Evolutionary conservation across 177 flowering plant genomes (phyloP), one percentile per base, ranked within the genome.

Genomic region (Telopea speciosissima): DNA sequence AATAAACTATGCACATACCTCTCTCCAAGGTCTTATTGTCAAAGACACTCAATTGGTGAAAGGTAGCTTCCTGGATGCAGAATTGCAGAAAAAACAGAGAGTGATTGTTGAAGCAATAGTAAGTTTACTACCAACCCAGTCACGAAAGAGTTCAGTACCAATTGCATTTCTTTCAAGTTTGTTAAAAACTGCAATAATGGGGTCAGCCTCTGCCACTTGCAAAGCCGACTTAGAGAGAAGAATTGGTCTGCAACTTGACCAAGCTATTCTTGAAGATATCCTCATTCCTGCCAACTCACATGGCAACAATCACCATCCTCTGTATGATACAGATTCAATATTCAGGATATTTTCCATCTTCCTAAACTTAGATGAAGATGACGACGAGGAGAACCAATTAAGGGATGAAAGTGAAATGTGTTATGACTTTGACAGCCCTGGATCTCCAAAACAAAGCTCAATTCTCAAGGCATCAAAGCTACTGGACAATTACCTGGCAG

Each of bases 181-280:
- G 76, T 72, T 96, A 72, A 93, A 91, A 72, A 79, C 88, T 17
- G 88, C 97, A 13, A 87, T 88, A 24, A 80, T 85, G 16, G 75
- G 86, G 17, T 87, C 92, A 12, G 87, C 89, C 7, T 84, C 93
- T 6, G 74, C 85, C 31, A 79, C 91, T 68, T 93, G 98, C 76
- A 85, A 84, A 77, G 79, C 97, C 8, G 95, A 96, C 74, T 75
- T 96, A 62, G 99, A 96, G 83, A 80, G 95, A 74, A 79, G 99
- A 71, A 90, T 96, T 1, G 96, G 97, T 5, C 76, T 93, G 76
- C 97, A 90, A 61, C 84, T 96, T 24, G 98, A 96, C 72, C 96
- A 96, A 77, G 99, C 98, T 17, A 91, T 93, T 75, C 92, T 96
- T 23, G 99, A 93, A 79, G 99, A 96, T 79, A 85, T 96, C 60